Base-by-base conservation (phyloP, 306 rosid species). In the Lathyrus oleraceus region DNA sequence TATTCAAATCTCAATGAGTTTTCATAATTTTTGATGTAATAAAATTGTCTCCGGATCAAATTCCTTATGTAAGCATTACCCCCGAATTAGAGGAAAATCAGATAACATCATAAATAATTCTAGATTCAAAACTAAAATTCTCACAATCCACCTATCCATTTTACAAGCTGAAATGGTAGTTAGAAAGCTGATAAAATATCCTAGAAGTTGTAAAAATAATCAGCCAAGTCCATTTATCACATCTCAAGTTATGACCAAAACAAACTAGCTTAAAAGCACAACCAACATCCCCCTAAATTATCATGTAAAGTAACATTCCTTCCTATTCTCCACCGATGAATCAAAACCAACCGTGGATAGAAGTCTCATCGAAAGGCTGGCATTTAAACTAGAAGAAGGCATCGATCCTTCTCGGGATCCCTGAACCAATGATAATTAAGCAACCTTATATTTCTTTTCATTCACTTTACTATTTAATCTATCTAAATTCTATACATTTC, bases 211-310 rank as follows among this genome's bases (percentile, higher is more conserved):
- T 0, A 80, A 78, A 78, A 90, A 78, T 65, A 0, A 0, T 1
- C 74, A 83, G 0, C n/a, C 0, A 48, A 51, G 72, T 78, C 21
- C 44, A 80, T n/a, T 0, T 0, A 73, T 7, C 28, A 6, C 4
- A 75, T 10, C 45, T 28, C 12, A 61, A 70, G 76, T 64, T 80
- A 78, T 77, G 67, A 13, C 0, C 10, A 80, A 74, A 85, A 57
- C 56, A 83, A 83, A 84, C 67, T 9, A 75, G 87, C 81, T 70
- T 71, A 88, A 81, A 94, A 94, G 85, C 95, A 94, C 96, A 87
- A 79, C 85, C 56, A 8, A 39, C 44, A 54, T 6, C 36, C 15
- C 72, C 67, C 35, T 6, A 58, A 32, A 17, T 3, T 61, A 32
- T 32, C 36, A 32, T 32, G 8, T 32, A 25, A 0, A 25, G 6